Conservation (phyloP, 345 rosid species). For the Populus deltoides region DNA sequence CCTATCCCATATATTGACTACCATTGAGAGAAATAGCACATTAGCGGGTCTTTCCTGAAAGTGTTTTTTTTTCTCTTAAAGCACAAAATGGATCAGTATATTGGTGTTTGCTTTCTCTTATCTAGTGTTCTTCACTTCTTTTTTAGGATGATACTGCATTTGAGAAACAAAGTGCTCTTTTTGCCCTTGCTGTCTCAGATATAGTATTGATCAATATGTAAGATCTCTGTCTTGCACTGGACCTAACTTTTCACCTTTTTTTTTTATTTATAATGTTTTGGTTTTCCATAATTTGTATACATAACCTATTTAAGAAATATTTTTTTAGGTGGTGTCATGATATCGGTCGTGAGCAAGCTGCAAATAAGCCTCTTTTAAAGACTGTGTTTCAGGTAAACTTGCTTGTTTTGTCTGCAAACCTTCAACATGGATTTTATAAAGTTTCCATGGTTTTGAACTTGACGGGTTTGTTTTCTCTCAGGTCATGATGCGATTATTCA, state of each 20-base stretch:
- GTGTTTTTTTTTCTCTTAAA: background rate
- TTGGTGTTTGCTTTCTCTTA: conserved; percentile 11
- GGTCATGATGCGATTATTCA: conserved; percentile 99
- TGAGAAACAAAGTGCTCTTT: conserved; percentile 99
- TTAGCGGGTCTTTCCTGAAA: background rate
- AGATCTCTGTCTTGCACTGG: conserved; percentile 23
- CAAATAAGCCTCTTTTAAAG: conserved; percentile 95
- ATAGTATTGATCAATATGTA: conserved; percentile 98
- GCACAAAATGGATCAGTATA: background rate
- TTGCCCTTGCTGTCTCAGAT: conserved; percentile 98
- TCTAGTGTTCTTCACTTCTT: conserved; percentile 11
- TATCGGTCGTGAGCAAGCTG: conserved; percentile 99
- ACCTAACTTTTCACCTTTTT: background rate
- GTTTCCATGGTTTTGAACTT: conserved; percentile 14
- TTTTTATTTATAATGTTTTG: background rate
- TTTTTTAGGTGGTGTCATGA: conserved; percentile 97
- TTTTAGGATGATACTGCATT: conserved; percentile 96
- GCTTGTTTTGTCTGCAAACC: conserved; percentile 8
- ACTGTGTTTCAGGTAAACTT: conserved; percentile 89
- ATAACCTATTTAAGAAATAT: conserved; percentile 20
- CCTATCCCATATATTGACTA: background rate
- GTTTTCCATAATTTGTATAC: conserved; percentile 5
- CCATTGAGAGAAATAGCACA: background rate
- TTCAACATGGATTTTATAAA: conserved; percentile 11
- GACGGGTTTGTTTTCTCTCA: conserved; percentile 34